A percentile compares a stretch with the other conserved stretches of the same genome.
Conservation (phyloP, 192 early-diverging fungal genomes). For the Mortierella claussenii region DNA sequence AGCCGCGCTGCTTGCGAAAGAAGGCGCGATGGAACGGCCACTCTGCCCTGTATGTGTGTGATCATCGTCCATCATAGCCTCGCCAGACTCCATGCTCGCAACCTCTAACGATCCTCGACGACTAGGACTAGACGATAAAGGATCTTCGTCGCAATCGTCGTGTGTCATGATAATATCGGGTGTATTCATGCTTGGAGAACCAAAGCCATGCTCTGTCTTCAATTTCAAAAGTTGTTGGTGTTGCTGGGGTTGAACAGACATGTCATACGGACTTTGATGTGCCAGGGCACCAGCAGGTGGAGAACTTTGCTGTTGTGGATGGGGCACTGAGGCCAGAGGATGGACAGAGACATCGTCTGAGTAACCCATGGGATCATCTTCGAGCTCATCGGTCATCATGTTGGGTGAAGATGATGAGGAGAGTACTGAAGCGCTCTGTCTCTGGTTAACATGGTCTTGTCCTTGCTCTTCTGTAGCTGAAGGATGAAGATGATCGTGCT, state of each 20-base stretch:
- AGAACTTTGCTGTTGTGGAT: not conserved
- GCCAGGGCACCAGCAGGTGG: not conserved
- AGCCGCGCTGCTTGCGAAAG: not conserved
- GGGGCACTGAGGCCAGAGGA: constrained; percentile 16
- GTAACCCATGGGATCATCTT: constrained; percentile 24
- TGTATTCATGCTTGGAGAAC: not conserved
- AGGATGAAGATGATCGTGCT: constrained; percentile 3
- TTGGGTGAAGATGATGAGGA: not conserved
- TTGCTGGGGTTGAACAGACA: constrained; percentile 22
- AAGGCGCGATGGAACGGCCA: not conserved
- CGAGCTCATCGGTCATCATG: not conserved
- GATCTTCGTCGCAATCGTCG: constrained; percentile 6
- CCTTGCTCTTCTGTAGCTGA: not conserved
- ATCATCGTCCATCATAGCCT: not conserved
- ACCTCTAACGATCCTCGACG: constrained; percentile 17
- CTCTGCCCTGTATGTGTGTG: too few species aligned
- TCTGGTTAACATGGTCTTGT: not conserved
- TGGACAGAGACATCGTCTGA: constrained; percentile 20
- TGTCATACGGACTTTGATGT: not conserved
- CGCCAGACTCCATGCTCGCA: constrained; percentile 13
- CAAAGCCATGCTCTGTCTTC: constrained; percentile 27
- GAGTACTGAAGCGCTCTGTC: not conserved
- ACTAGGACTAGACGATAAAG: not conserved
- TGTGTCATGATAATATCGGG: constrained; percentile 25
- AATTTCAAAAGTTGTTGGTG: constrained; percentile 33